A percentile compares a stretch with the other conserved stretches of the same genome.
These are phyloP conservation scores for Alternaria rosae DNA, from an alignment of 2,329 filamentous ascomycete genomes.

Conservation along the genomic window DNA sequence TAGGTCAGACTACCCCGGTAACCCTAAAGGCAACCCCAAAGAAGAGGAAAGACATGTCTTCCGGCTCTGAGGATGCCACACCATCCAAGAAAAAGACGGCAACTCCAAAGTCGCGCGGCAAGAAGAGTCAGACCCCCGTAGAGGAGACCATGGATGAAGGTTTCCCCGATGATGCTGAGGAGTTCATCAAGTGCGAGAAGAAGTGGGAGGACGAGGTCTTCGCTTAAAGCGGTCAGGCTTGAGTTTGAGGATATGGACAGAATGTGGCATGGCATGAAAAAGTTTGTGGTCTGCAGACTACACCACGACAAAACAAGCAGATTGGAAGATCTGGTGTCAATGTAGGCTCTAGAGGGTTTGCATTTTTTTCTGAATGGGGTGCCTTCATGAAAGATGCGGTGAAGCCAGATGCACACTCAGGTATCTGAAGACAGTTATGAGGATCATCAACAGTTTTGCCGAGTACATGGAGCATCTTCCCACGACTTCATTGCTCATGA, in stretches of 20 bases:
- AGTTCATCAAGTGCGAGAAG: constrained; percentile 22
- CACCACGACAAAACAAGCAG: no score
- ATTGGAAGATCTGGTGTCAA: no score
- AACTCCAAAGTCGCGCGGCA: constrained; percentile 18
- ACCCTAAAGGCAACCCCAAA: neutral
- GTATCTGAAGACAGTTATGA: neutral
- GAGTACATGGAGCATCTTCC: neutral
- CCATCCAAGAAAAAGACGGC: constrained; percentile 30
- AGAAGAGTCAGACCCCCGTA: constrained; percentile 12
- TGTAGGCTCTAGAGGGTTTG: no score
- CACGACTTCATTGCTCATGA: neutral
- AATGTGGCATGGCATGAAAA: no score
- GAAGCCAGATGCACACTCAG: neutral
- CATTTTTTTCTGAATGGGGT: no score
- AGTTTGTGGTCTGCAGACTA: no score
- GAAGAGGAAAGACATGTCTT: constrained; percentile 18
- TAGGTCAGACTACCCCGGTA: constrained; percentile 14
- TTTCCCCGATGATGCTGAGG: constrained; percentile 17
- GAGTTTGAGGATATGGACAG: neutral
- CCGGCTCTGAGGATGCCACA: constrained; percentile 12
- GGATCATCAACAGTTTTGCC: neutral
- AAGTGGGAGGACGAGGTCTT: constrained; percentile 12
- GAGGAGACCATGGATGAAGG: constrained; percentile 3
- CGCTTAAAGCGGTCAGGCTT: neutral
- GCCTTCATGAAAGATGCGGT: neutral